Evolutionary conservation across 441 rosid species (phyloP).

Genomic region (Euphorbia corollata): DNA sequence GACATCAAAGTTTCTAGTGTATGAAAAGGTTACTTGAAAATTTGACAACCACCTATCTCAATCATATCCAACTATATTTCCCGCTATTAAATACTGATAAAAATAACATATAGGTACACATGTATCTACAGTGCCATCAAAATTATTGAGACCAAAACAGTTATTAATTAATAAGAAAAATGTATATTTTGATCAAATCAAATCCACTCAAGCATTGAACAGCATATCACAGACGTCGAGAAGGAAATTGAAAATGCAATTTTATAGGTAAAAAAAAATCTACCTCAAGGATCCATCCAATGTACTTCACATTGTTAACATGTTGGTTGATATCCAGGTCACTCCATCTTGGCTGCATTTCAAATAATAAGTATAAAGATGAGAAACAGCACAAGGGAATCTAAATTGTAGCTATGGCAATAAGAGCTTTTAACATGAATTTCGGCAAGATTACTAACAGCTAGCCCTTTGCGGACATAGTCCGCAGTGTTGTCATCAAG

Average conservation of each 20-base stretch:
- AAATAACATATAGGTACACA: background rate
- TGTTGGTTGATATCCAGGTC: constrained; percentile 98
- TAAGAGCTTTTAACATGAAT: background rate
- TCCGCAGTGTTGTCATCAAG: constrained; percentile 73
- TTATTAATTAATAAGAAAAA: no score
- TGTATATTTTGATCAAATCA: background rate
- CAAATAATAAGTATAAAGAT: constrained; percentile 1
- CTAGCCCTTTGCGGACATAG: constrained; percentile 64
- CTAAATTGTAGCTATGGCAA: background rate
- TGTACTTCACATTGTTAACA: constrained; percentile 96
- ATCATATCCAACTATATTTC: background rate
- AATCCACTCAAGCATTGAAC: background rate
- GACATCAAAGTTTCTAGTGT: background rate
- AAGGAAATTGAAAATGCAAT: background rate
- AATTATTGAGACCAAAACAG: background rate
- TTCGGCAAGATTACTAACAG: constrained; percentile 43
- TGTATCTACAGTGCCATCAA: background rate
- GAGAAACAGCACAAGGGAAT: constrained; percentile 8
- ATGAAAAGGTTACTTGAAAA: background rate
- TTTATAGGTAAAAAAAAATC: constrained; percentile 3
- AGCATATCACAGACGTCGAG: background rate
- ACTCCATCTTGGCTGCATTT: constrained; percentile 88
- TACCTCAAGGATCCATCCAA: constrained; percentile 98
- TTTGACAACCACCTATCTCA: background rate
- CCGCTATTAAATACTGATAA: background rate